phyloP scores from a whole-genome alignment of 352 stramenopile species.

The Pythium volutum region DNA sequence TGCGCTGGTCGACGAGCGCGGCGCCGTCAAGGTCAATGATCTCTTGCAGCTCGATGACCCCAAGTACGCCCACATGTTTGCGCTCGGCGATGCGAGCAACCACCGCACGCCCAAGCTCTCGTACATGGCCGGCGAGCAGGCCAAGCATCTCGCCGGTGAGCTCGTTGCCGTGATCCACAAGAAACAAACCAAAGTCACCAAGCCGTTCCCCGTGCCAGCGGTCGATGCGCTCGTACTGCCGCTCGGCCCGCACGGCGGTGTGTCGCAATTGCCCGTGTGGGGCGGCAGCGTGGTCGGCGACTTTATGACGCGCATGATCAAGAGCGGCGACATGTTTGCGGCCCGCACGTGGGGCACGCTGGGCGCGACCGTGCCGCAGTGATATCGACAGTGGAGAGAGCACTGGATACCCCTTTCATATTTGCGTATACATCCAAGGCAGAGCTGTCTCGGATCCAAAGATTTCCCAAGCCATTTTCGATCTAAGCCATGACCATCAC shows the following conservation, averaged over 20 bases:
- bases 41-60: constrained; percentile 41
- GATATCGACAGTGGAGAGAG: not conserved
- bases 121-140: constrained; percentile 41
- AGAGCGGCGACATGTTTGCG: constrained; percentile 30
- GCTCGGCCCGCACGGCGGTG: constrained; percentile 29
- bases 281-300: constrained; percentile 29
- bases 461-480: no score
- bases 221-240: constrained; percentile 28
- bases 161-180: constrained; percentile 38
- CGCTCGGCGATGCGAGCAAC: constrained; percentile 48
- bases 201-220: constrained; percentile 29
- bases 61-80: constrained; percentile 47
- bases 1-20: constrained; percentile 32
- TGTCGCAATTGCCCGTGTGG: constrained; percentile 28
- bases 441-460: no score
- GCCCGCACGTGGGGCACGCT: constrained; percentile 21
- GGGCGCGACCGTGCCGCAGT: constrained; percentile 9
- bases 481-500: constrained; percentile 7
- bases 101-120: constrained; percentile 41
- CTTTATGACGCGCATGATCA: constrained; percentile 27
- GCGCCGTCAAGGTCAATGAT: constrained; percentile 45
- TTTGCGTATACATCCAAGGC: no score
- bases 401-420: no score
- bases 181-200: constrained; percentile 33
- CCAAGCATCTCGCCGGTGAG: constrained; percentile 36